Percentiles rank a stretch among this genome's conserved stretches.
Conservation (phyloP, 805 yeast species). For the Komagataella populi region DNA sequence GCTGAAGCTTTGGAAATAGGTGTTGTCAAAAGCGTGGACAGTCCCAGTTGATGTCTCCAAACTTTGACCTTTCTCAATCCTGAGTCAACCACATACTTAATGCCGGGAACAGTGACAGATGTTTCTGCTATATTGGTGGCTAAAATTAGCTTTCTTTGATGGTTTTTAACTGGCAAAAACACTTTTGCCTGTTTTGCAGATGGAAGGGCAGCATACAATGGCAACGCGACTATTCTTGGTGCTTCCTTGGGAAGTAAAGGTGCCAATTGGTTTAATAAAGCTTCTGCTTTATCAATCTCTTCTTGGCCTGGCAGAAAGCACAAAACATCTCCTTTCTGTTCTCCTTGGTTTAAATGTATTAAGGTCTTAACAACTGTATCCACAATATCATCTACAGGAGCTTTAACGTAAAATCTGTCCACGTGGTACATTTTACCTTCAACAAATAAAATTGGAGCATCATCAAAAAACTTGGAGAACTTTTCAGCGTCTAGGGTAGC, state of each 20-base stretch:
- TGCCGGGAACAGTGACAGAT: constrained; percentile 91
- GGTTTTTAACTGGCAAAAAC: constrained; percentile 50
- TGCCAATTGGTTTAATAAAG: constrained; percentile 42
- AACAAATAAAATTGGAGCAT: constrained; percentile 74
- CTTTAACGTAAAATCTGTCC: constrained; percentile 48
- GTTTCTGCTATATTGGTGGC: constrained; percentile 98
- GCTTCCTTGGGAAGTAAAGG: constrained; percentile 61
- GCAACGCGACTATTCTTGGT: constrained; percentile 64
- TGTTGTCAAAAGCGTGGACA: constrained; percentile 84
- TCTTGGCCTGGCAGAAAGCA: constrained; percentile 95
- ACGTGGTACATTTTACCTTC: constrained; percentile 90
- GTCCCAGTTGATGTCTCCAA: constrained; percentile 86
- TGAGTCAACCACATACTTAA: constrained; percentile 82
- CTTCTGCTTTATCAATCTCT: constrained; percentile 80
- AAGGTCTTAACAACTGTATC: constrained; percentile 66
- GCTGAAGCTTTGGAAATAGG: constrained; percentile 94
- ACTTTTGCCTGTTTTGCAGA: constrained; percentile 72
- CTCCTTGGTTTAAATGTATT: constrained; percentile 66
- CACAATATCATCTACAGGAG: constrained; percentile 68
- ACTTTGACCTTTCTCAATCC: constrained; percentile 90
- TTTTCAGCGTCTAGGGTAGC: constrained; percentile 91
- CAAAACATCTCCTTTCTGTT: constrained; percentile 80
- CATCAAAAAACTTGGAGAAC: constrained; percentile 63
- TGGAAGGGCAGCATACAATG: constrained; percentile 89
- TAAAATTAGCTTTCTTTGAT: constrained; percentile 71